Conservation (phyloP, 2,329 filamentous ascomycete species). For the Trichoderma gracile region DNA sequence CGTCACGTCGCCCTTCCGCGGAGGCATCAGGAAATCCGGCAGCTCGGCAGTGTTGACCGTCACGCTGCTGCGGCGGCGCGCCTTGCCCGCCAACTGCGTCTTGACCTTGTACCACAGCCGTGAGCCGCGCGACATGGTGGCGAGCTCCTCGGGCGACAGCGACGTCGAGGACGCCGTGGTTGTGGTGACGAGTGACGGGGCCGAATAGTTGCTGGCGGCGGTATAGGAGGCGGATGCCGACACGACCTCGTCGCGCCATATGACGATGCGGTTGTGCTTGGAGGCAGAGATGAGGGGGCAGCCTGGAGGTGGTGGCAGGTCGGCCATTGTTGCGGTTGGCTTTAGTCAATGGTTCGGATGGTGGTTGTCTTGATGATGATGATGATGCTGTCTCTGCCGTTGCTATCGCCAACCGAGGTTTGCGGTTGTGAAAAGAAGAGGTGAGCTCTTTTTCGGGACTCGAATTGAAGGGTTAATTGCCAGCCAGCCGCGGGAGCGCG, state of each 20-base stretch:
- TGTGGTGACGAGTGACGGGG: conserved; percentile 36
- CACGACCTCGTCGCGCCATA: conserved; percentile 54
- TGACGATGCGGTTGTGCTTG: conserved; percentile 47
- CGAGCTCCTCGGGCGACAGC: conserved; percentile 31
- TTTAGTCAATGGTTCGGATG: neutral
- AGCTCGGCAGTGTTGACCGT: conserved; percentile 24
- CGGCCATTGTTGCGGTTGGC: conserved; percentile 7
- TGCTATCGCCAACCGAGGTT: neutral
- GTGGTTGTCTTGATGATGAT: neutral
- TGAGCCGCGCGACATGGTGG: conserved; percentile 32
- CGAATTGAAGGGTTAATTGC: neutral
- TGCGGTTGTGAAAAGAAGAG: neutral
- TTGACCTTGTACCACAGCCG: conserved; percentile 32
- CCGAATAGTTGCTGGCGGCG: conserved; percentile 37
- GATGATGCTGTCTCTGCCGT: neutral
- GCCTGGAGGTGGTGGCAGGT: conserved; percentile 5
- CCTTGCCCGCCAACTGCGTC: conserved; percentile 29
- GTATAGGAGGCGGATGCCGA: conserved; percentile 35
- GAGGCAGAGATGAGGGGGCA: conserved; percentile 36
- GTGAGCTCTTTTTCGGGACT: neutral
- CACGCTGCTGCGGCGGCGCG: conserved; percentile 27
- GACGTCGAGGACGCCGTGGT: conserved; percentile 38
- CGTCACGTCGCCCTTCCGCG: conserved; percentile 24
- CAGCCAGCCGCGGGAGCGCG: neutral
- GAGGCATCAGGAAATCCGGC: conserved; percentile 23